Evolutionary conservation across 139 green algal genomes (phyloP).

Genomic region (Coccomyxa sp.): DNA sequence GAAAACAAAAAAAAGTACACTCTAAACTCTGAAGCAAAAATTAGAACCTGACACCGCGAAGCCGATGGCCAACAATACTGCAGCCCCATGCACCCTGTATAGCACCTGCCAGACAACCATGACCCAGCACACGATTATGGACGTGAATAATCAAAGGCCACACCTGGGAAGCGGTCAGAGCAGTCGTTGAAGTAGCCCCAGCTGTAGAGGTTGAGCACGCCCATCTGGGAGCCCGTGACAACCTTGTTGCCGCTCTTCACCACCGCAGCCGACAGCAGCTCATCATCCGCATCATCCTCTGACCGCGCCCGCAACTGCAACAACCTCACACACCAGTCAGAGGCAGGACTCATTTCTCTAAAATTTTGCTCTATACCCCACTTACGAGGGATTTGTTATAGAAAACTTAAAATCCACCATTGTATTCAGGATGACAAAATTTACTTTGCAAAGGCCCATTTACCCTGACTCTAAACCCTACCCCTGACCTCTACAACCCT

Average conservation of each 20-base stretch:
- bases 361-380: background rate
- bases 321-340: background rate
- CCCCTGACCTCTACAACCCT: no score
- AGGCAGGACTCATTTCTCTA: background rate
- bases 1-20: no score
- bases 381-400: background rate
- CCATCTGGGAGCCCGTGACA: slow-evolving; percentile 41
- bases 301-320: slow-evolving; percentile 42
- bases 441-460: background rate
- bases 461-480: no score
- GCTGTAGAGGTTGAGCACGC: slow-evolving; percentile 73
- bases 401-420: background rate
- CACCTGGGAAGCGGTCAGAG: slow-evolving; percentile 65
- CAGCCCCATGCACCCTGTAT: no score
- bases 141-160: background rate
- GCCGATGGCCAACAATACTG: no score
- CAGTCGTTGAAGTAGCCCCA: slow-evolving; percentile 90
- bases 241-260: slow-evolving; percentile 71
- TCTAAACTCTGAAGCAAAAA: no score
- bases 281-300: slow-evolving; percentile 87
- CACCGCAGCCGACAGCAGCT: slow-evolving; percentile 76
- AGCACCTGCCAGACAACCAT: no score
- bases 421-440: background rate
- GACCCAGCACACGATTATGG: no score
- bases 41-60: no score